Base-by-base conservation (phyloP, 2,329 filamentous ascomycete species). In the Fusarium sp. region DNA sequence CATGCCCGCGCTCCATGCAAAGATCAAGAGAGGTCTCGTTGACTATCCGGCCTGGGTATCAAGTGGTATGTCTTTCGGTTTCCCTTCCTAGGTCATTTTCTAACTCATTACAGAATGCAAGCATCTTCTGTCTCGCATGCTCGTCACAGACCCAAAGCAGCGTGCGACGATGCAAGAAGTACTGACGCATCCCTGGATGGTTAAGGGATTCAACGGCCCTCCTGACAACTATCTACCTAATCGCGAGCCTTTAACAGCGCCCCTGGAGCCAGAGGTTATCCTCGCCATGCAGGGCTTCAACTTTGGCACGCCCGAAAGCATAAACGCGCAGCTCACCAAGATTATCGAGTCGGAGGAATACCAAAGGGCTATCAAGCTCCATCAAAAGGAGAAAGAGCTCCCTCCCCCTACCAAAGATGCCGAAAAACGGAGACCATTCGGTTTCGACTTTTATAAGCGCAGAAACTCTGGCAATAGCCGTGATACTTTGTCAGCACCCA, bases 231-330 rank as follows among this genome's bases (percentile, higher is more conserved):
- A 92, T 69, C 84, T 99, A 3, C 95, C 95, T 5, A 81, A 84
- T 33, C 91, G 96, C 49, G 95, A 97, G 73, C 94, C 96, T 3
- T 80, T 98, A n/a, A 88, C 92, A 38, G 83, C 97, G 15, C 95
- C 95, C 7, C 83, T 99, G 11, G 95, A 98, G 76, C 84, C 87
- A 3, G 91, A 92, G 43, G 91, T 98, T 6, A 88, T 99, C 58
- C 89, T 93, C 49, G 95, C 93, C 72, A 99, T 99, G 96, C 97
- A 94, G 24, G 96, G 96, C 4, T 99, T 99, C 79, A 97, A 98
- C 79, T 99, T 98, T 82, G 96, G 96, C 1, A 87, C 93, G 1
- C 87, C 94, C 2, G 94, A 98, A 54, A 88, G 89, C 58, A 98
- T 99, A 76, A 91, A 88, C 58, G 83, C 88, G 4, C 93, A 98